A percentile compares a stretch with the other conserved stretches of the same genome.
Conservation (phyloP, 2,329 filamentous ascomycete species). For the Aspergillus melleus region DNA sequence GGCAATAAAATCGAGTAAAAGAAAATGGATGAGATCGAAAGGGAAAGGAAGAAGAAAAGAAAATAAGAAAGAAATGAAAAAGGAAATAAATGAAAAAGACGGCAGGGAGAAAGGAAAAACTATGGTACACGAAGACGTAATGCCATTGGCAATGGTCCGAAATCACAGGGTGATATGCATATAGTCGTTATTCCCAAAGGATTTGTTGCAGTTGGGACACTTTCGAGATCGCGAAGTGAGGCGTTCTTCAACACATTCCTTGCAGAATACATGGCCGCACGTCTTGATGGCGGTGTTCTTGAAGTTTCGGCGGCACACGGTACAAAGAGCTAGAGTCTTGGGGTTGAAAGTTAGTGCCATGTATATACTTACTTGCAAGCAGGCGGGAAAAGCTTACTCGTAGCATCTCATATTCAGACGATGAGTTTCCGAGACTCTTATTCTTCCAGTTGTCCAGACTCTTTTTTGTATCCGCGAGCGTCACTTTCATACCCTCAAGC, state of each 20-base stretch:
- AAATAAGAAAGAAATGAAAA: slow-evolving; percentile 12
- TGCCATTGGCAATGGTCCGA: slow-evolving; percentile 6
- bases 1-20: slow-evolving; percentile 9
- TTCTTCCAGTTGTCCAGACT: slow-evolving; percentile 83
- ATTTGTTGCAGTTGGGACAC: slow-evolving; percentile 88
- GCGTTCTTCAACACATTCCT: slow-evolving; percentile 83
- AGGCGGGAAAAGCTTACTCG: slow-evolving; percentile 60
- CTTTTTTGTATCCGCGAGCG: slow-evolving; percentile 75
- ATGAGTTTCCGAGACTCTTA: slow-evolving; percentile 77
- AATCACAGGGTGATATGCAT: slow-evolving; percentile 61
- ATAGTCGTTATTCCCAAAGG: slow-evolving; percentile 87
- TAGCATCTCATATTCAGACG: slow-evolving; percentile 79
- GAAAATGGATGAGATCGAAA: slow-evolving; percentile 12
- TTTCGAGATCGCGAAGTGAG: slow-evolving; percentile 89
- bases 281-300: slow-evolving; percentile 93
- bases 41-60: slow-evolving; percentile 15
- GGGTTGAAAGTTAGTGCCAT: slow-evolving; percentile 18
- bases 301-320: slow-evolving; percentile 88
- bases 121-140: slow-evolving; percentile 35
- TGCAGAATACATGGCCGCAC: slow-evolving; percentile 94
- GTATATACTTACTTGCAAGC: background rate
- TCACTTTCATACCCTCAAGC: slow-evolving; percentile 74
- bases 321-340: slow-evolving; percentile 78
- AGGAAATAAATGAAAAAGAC: slow-evolving; percentile 16
- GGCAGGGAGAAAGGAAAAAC: slow-evolving; percentile 18